Percentiles rank a stretch among this genome's conserved stretches.
These are phyloP conservation scores for Lumnitzera littorea DNA, from an alignment of 345 rosid genomes.

Conservation along the genomic window DNA sequence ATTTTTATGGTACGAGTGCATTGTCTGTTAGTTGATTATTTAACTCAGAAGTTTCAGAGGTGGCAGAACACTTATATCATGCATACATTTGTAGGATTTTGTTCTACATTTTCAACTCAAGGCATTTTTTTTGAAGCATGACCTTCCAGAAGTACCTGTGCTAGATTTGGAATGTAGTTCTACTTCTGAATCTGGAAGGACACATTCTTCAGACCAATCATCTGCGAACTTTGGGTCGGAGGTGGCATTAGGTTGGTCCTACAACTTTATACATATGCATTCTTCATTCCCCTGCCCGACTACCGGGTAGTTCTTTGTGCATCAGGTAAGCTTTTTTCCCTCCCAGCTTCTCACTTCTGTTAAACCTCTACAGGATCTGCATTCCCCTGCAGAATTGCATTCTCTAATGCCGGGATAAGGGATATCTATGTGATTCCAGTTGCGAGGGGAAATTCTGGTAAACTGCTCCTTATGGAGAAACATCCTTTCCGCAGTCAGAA, in stretches of 20 bases:
- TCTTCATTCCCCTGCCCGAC: not conserved
- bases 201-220: conserved; percentile 31
- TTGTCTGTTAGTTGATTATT: no score
- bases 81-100: conserved; percentile 27
- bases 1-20: no score
- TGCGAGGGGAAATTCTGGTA: conserved; percentile 41
- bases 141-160: conserved; percentile 30
- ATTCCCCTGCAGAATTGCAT: conserved; percentile 48
- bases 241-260: conserved; percentile 39
- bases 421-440: conserved; percentile 41
- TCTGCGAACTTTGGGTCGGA: conserved; percentile 62
- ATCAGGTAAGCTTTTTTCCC: no score
- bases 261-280: conserved; percentile 4
- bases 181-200: conserved; percentile 25
- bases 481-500: conserved; percentile 56
- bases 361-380: conserved; percentile 38
- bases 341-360: not conserved
- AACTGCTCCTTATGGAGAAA: conserved; percentile 56
- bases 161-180: conserved; percentile 15
- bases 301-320: not conserved
- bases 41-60: not conserved
- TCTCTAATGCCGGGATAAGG: conserved; percentile 47
- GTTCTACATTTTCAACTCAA: conserved; percentile 54
- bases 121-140: conserved; percentile 30
- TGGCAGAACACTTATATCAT: conserved; percentile 8